Base-by-base conservation (phyloP, 106 monocot genomes). In the Apostasia ramifera region DNA sequence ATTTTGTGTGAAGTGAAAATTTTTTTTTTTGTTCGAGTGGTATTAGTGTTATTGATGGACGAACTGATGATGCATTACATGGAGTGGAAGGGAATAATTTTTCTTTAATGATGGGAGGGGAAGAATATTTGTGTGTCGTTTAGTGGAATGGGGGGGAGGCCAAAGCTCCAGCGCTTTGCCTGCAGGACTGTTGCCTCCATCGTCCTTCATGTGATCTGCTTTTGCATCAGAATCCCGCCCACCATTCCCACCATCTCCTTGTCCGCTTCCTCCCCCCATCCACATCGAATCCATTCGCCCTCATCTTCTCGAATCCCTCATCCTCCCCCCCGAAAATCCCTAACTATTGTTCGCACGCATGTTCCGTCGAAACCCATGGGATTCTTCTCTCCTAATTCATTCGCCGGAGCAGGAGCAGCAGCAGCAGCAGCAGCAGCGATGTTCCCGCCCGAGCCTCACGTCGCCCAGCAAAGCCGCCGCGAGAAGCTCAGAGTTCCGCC, bases 391-490 rank as follows among this genome's bases (percentile, higher is more conserved):
- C 14, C 46, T 44, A n/a, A 12, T 48, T 1, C 6, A 1, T 37
- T 6, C 4, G 1, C 48, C 40, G 7, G 47, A 5, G 1, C 65
- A 50, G 50, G 6, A 5, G 50, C 4, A 50, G 6, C 4, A 50
- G 50, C 50, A 50, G 6, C 4, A 50, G 50, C 50, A 4, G 0
- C 4, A 50, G 65, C 48, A 46, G 65, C 47, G 26, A 65, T 65
- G 65, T 48, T 65, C 14, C 8, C 13, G 12, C 56, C 56, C 2
- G 56, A 56, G 39, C 53, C 61, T 10, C 78, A 85, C 67, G 78
- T 85, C 53, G 85, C 85, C 2, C 81, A 85, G 59, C 85, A 85
- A 54, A 81, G 70, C 72, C 81, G 85, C 43, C 78, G 85, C 6
- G 82, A 86, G 52, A 86, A 86, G 79, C 82, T 82, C 55, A 71